These are phyloP conservation scores for Sinapis alba DNA, from an alignment of 441 rosid species.

Conservation along the genomic window DNA sequence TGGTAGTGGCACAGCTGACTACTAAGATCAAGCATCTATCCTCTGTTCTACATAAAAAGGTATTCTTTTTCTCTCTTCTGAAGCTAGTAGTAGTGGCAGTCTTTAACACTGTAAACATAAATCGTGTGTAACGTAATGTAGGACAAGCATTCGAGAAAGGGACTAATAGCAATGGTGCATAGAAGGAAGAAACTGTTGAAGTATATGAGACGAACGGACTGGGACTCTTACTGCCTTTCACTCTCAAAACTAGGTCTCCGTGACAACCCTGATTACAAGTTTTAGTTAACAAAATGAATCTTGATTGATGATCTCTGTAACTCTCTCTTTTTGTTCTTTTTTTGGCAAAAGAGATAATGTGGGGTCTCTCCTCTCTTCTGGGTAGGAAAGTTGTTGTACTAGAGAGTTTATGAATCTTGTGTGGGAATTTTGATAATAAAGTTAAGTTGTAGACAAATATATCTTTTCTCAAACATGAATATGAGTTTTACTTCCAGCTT, in stretches of 20 bases:
- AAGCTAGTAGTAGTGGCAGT: not conserved
- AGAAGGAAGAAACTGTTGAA: conserved; percentile 76
- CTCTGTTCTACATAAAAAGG: conserved; percentile 81
- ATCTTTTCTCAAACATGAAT: not conserved
- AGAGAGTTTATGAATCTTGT: conserved; percentile 15
- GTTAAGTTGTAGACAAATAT: not conserved
- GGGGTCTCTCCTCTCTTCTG: conserved; percentile 1
- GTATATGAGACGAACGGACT: conserved; percentile 84
- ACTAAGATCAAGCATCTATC: conserved; percentile 91
- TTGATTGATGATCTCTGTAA: conserved; percentile 11
- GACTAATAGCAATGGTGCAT: conserved; percentile 86
- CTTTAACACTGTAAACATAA: not conserved
- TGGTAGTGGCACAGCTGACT: conserved; percentile 95
- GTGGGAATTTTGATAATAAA: too few species aligned
- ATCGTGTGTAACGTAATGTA: conserved; percentile 25
- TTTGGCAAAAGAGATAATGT: conserved; percentile 11
- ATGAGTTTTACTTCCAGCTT: not conserved
- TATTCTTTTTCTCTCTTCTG: conserved; percentile 14
- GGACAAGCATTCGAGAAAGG: conserved; percentile 91
- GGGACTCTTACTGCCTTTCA: conserved; percentile 82
- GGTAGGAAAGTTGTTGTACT: not conserved
- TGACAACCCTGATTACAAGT: conserved; percentile 76
- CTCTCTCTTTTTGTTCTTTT: conserved; percentile 21
- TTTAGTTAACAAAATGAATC: not conserved
- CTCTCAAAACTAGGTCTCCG: conserved; percentile 83